Percentiles rank a stretch among this genome's conserved stretches.
Evolutionary conservation across 1,284 basidiomycete genomes (phyloP).

Genomic region (Pseudozyma tsukubaensis): DNA sequence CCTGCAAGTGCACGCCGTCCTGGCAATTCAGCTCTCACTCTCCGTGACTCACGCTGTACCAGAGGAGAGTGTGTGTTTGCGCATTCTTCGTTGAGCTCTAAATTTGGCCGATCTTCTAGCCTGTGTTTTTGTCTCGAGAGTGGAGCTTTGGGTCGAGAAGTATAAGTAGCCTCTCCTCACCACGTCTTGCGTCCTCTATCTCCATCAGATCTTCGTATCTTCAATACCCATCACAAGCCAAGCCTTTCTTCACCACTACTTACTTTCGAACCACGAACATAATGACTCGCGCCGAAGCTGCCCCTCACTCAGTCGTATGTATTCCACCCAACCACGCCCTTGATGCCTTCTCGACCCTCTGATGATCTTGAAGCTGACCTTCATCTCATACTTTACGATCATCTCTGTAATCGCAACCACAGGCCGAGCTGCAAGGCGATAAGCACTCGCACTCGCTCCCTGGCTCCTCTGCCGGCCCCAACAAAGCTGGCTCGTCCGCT

Average conservation of each 20-base stretch:
- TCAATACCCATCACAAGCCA: background rate
- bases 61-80: too few relatives aligned
- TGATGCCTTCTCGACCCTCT: background rate
- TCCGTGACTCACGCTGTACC: too few relatives aligned
- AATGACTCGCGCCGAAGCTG: constrained; percentile 45
- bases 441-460: constrained; percentile 28
- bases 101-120: too few relatives aligned
- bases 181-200: background rate
- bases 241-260: background rate
- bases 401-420: background rate
- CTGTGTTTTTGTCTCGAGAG: too few relatives aligned
- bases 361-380: background rate
- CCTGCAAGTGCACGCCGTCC: too few relatives aligned
- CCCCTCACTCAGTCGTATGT: constrained; percentile 41
- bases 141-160: background rate
- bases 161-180: constrained; percentile 3
- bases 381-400: background rate
- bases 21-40: too few relatives aligned
- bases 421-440: constrained; percentile 40
- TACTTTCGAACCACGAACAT: constrained; percentile 5
- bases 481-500: constrained; percentile 30
- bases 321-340: background rate
- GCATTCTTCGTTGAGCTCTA: too few relatives aligned
- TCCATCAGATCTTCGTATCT: background rate
- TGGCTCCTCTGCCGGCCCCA: constrained; percentile 36